Evolutionary conservation across 2,329 filamentous ascomycete genomes (phyloP).

Genomic region (Hypoxylon sp.): DNA sequence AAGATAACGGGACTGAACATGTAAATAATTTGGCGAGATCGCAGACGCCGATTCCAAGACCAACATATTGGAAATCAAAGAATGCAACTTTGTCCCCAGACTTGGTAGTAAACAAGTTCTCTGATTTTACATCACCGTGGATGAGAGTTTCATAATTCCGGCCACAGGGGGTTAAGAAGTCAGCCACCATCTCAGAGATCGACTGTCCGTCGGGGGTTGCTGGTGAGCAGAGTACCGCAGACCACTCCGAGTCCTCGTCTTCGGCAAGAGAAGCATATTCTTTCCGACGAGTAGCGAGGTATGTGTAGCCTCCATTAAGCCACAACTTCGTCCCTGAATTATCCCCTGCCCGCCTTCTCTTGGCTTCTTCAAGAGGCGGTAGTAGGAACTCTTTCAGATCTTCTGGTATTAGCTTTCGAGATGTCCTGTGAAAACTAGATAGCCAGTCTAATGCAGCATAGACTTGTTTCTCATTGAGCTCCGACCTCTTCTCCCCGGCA

Average conservation of each 20-base stretch:
- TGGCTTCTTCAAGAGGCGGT: constrained; percentile 69
- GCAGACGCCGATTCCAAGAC: constrained; percentile 74
- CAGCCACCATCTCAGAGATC: constrained; percentile 67
- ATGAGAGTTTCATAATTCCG: constrained; percentile 68
- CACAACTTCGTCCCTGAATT: constrained; percentile 60
- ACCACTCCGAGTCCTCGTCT: constrained; percentile 70
- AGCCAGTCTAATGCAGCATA: constrained; percentile 73
- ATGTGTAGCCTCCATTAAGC: constrained; percentile 79
- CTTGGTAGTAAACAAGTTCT: constrained; percentile 73
- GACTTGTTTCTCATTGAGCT: constrained; percentile 64
- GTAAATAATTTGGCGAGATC: constrained; percentile 78
- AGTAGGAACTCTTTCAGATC: constrained; percentile 59
- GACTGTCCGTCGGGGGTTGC: constrained; percentile 52
- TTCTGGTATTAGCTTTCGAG: constrained; percentile 59
- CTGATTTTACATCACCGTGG: constrained; percentile 78
- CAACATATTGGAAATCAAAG: constrained; percentile 79
- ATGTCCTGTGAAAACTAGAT: constrained; percentile 71
- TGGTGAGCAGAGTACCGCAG: constrained; percentile 61
- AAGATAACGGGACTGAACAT: constrained; percentile 71
- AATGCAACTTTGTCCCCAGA: constrained; percentile 69
- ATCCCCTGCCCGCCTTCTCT: constrained; percentile 39
- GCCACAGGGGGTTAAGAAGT: constrained; percentile 63
- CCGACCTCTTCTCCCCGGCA: constrained; percentile 67
- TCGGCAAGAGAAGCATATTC: constrained; percentile 67
- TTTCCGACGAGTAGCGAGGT: constrained; percentile 72